Conservation (phyloP, 73 alveolate species). For the Paramecium biaurelia region DNA sequence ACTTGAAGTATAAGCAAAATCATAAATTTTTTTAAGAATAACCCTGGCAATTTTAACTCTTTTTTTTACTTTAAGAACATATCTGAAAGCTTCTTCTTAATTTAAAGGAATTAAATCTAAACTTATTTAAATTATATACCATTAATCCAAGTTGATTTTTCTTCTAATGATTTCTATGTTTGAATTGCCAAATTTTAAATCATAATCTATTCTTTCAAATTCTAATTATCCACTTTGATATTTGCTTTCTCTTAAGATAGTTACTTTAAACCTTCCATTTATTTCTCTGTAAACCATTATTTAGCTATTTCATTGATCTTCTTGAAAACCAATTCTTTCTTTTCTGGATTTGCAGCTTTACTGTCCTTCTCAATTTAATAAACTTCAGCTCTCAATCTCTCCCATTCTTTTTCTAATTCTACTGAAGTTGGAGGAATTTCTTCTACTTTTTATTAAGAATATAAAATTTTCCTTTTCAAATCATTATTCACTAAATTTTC, state of each 20-base stretch:
- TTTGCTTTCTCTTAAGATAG: background rate
- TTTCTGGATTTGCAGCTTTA: background rate
- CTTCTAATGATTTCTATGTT: background rate
- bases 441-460: background rate
- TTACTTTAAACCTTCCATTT: background rate
- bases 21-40: background rate
- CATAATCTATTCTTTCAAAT: background rate
- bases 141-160: background rate
- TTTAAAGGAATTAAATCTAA: background rate
- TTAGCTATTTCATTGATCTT: background rate
- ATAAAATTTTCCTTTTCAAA: slow-evolving; percentile 9
- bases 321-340: background rate
- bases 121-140: background rate
- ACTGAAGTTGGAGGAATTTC: background rate
- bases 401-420: slow-evolving; percentile 15
- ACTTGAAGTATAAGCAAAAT: background rate
- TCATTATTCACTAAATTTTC: background rate
- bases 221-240: background rate
- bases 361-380: slow-evolving; percentile 5
- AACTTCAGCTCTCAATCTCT: background rate
- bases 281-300: background rate
- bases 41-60: background rate
- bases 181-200: background rate
- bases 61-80: background rate
- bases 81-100: background rate